A percentile compares a stretch with the other conserved stretches of the same genome.
Conservation (phyloP, 345 rosid genomes). For the Noccaea caerulescens region DNA sequence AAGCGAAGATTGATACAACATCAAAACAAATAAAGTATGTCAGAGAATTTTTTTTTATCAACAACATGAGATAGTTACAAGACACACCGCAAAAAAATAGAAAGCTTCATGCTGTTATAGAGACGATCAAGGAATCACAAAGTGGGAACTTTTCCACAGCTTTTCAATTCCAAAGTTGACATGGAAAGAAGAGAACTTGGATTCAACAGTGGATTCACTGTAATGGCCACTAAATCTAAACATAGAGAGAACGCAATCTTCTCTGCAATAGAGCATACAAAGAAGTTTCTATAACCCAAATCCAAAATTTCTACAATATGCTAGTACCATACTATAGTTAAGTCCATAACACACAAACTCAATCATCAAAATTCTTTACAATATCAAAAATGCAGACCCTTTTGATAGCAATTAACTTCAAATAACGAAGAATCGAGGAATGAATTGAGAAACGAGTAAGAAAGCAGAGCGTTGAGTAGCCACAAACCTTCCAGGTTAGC, state of each 20-base stretch:
- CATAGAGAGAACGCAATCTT: constrained; percentile 5
- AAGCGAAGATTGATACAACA: not conserved
- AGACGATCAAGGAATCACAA: constrained; percentile 6
- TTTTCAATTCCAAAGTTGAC: not conserved
- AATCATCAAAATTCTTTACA: not conserved
- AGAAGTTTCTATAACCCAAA: not conserved
- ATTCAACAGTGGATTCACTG: constrained; percentile 30
- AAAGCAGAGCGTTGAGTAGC: not conserved
- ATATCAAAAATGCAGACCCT: constrained; percentile 27
- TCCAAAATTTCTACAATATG: not conserved
- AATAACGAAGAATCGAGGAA: not conserved
- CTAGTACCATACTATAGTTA: not conserved
- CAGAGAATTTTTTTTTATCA: no score
- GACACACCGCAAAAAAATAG: constrained; percentile 2
- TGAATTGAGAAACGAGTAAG: not conserved
- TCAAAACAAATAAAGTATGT: not conserved
- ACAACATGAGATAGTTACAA: no score
- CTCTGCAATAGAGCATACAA: not conserved
- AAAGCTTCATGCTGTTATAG: constrained; percentile 7
- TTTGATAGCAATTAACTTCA: not conserved
- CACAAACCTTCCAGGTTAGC: constrained; percentile 46
- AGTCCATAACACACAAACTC: not conserved
- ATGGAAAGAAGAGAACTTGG: constrained; percentile 27
- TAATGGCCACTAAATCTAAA: constrained; percentile 16
- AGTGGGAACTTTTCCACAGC: not conserved